phyloP scores from a whole-genome alignment of 495 filamentous ascomycete genomes.

The Penicillium subrubescens region DNA sequence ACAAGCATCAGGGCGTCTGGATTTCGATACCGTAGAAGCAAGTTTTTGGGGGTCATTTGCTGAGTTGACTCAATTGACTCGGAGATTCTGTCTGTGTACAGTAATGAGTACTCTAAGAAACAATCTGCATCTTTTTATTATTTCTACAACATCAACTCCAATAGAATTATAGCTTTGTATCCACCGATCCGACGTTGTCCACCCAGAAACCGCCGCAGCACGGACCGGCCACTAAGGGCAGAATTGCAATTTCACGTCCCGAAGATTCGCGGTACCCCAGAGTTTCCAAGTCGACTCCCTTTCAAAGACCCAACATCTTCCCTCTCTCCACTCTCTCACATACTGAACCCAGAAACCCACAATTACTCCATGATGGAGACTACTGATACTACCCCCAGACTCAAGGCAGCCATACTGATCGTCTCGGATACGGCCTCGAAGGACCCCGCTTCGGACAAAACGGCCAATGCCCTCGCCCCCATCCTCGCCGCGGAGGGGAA shows the following conservation, averaged over 20 bases:
- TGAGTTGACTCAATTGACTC: constrained; percentile 33
- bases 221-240: constrained; percentile 17
- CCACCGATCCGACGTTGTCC: not conserved
- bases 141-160: not conserved
- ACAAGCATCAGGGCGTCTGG: constrained; percentile 50
- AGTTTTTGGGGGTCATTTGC: constrained; percentile 26
- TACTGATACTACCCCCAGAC: constrained; percentile 21
- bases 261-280: constrained; percentile 24
- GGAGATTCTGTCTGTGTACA: constrained; percentile 40
- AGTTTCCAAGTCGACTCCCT: not conserved
- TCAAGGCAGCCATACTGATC: constrained; percentile 71
- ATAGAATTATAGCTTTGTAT: too few relatives aligned
- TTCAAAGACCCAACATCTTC: constrained; percentile 1
- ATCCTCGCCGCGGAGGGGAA: constrained; percentile 67
- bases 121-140: not conserved
- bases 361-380: constrained; percentile 1
- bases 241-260: constrained; percentile 17
- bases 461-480: constrained; percentile 61
- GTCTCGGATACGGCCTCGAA: constrained; percentile 90
- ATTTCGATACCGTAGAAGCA: constrained; percentile 36
- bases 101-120: constrained; percentile 23
- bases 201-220: constrained; percentile 8
- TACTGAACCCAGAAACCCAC: not conserved
- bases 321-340: constrained; percentile 10
- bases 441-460: constrained; percentile 78